These are phyloP conservation scores for Leccinum disarticulatum DNA, from an alignment of 768 basidiomycete genomes.

Conservation along the genomic window DNA sequence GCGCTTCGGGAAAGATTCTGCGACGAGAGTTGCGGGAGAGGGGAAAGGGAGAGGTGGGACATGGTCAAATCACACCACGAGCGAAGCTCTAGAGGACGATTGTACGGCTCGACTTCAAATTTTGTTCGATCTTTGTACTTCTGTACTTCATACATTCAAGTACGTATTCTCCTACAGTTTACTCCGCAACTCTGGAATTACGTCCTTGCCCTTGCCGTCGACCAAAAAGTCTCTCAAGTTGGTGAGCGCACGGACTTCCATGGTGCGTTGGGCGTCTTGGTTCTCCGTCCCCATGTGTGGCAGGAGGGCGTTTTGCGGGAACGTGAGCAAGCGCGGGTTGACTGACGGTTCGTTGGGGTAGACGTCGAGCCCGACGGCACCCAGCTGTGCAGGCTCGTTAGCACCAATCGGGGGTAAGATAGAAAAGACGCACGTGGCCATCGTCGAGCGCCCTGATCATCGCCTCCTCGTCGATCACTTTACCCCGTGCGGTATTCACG, in stretches of 20 bases:
- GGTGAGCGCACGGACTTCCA: constrained; percentile 83
- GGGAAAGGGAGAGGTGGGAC: constrained; percentile 53
- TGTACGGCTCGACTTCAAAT: too few species aligned
- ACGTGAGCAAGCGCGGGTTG: constrained; percentile 75
- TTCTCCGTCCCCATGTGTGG: constrained; percentile 94
- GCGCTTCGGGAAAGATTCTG: constrained; percentile 86
- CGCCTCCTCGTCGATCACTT: constrained; percentile 84
- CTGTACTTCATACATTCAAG: not conserved
- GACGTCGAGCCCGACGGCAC: constrained; percentile 76
- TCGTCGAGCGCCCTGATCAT: constrained; percentile 83
- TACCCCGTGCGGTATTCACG: constrained; percentile 90
- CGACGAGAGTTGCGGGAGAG: constrained; percentile 71
- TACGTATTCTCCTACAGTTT: constrained; percentile 15
- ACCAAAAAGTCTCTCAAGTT: constrained; percentile 73
- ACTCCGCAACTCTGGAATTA: constrained; percentile 54
- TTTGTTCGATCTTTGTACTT: too few species aligned
- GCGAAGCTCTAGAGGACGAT: constrained; percentile 18
- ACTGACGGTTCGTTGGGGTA: constrained; percentile 83
- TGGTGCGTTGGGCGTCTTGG: constrained; percentile 72
- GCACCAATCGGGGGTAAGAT: not conserved
- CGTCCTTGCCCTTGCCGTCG: constrained; percentile 61
- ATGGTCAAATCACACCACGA: constrained; percentile 21
- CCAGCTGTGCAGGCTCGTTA: not conserved
- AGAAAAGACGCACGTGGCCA: constrained; percentile 66
- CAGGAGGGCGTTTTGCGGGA: constrained; percentile 79